phyloP scores from a whole-genome alignment of 1,284 basidiomycete genomes.

The Ustilago crameri region DNA sequence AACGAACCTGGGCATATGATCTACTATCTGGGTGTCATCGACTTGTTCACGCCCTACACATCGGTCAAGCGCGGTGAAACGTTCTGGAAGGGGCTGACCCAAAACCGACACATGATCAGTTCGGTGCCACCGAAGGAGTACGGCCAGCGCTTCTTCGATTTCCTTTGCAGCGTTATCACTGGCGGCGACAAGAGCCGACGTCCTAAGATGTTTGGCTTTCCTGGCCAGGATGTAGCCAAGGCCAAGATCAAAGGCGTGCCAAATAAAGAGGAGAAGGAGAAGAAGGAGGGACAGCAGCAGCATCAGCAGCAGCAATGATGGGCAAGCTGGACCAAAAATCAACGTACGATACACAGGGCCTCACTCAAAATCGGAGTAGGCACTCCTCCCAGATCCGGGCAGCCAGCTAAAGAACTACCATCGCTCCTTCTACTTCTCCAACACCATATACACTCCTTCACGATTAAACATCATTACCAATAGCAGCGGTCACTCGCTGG shows the following conservation, averaged over 20 bases:
- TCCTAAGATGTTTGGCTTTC: constrained; percentile 51
- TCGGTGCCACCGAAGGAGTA: constrained; percentile 64
- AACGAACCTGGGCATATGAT: constrained; percentile 82
- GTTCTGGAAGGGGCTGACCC: constrained; percentile 86
- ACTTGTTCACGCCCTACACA: constrained; percentile 80
- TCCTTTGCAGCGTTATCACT: constrained; percentile 52
- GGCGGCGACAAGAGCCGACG: constrained; percentile 51
- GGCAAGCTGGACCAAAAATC: neutral
- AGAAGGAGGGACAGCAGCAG: constrained; percentile 21
- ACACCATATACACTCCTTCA: neutral
- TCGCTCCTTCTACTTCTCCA: neutral
- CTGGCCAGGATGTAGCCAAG: constrained; percentile 18
- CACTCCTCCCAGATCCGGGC: neutral
- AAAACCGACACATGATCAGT: constrained; percentile 57
- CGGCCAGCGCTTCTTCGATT: constrained; percentile 61
- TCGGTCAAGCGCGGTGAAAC: constrained; percentile 84
- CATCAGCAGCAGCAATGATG: constrained; percentile 17
- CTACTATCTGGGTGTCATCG: constrained; percentile 77
- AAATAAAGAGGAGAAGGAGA: constrained; percentile 4
- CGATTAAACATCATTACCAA: too few relatives aligned
- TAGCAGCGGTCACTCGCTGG: too few relatives aligned
- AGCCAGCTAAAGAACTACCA: neutral
- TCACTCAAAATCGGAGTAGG: too few relatives aligned
- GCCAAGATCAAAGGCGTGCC: constrained; percentile 1
- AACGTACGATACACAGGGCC: neutral